These are phyloP conservation scores for Lentinula sp. DNA, from an alignment of 768 basidiomycete genomes.

Conservation along the genomic window DNA sequence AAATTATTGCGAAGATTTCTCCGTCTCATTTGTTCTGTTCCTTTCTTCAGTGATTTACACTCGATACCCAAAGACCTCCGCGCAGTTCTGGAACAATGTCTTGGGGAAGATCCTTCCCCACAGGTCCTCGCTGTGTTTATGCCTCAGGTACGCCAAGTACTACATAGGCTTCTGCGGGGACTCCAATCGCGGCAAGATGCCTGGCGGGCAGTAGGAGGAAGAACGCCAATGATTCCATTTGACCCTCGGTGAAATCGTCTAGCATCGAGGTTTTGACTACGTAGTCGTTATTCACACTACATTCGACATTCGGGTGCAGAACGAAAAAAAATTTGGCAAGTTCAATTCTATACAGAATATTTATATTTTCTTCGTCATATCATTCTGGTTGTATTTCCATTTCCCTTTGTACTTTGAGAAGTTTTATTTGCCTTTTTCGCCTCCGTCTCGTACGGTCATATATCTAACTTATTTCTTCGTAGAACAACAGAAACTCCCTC, in stretches of 20 bases:
- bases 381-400: background rate
- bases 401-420: too few relatives aligned
- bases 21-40: background rate
- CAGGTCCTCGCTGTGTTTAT: slow-evolving; percentile 5
- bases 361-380: background rate
- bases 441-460: background rate
- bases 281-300: background rate
- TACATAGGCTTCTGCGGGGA: slow-evolving; percentile 4
- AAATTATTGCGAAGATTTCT: background rate
- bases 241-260: background rate
- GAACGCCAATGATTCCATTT: slow-evolving; percentile 5
- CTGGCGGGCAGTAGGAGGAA: slow-evolving; percentile 8
- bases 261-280: too few relatives aligned
- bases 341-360: too few relatives aligned
- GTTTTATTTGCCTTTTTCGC: too few relatives aligned
- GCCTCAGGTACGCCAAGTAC: slow-evolving; percentile 7
- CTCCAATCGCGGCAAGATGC: slow-evolving; percentile 6
- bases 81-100: slow-evolving; percentile 8
- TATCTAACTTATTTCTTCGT: background rate
- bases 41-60: slow-evolving; percentile 7
- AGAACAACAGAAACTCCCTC: background rate
- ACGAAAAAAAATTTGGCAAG: too few relatives aligned
- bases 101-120: slow-evolving; percentile 8
- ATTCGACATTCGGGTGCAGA: background rate
- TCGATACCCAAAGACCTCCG: slow-evolving; percentile 9